A percentile compares a stretch with the other conserved stretches of the same genome.
These are phyloP conservation scores for Avena eriantha DNA, from an alignment of 176 grass and related monocot genomes.

Conservation along the genomic window DNA sequence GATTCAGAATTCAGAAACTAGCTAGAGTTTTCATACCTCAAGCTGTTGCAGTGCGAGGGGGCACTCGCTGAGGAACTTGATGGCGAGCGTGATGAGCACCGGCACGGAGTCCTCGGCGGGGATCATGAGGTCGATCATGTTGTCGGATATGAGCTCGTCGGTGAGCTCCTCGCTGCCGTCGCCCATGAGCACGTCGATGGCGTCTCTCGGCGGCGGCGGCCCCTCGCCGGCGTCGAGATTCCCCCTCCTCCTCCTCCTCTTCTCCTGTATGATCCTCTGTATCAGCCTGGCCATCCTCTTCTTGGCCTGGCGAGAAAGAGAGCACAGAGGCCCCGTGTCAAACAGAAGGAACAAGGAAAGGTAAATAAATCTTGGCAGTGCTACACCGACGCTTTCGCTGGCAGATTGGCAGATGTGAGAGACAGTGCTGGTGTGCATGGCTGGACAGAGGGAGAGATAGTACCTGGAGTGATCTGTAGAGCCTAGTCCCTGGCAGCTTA, in stretches of 20 bases:
- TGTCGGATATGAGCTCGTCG: constrained; percentile 94
- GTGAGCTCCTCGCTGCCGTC: constrained; percentile 65
- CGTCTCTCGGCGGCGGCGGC: constrained; percentile 26
- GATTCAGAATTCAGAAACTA: neutral
- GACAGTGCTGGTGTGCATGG: neutral
- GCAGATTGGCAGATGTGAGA: neutral
- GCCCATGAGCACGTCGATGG: constrained; percentile 80
- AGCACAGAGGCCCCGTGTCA: constrained; percentile 39
- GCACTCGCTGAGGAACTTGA: constrained; percentile 95
- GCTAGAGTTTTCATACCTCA: constrained; percentile 59
- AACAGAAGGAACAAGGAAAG: constrained; percentile 43
- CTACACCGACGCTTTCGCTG: constrained; percentile 21
- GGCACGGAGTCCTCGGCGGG: constrained; percentile 98
- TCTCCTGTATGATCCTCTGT: constrained; percentile 87
- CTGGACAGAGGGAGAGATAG: neutral
- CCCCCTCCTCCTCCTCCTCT: constrained; percentile 45
- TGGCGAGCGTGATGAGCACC: constrained; percentile 86
- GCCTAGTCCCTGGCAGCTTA: constrained; percentile 87
- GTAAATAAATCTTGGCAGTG: constrained; percentile 6
- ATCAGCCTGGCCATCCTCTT: constrained; percentile 82
- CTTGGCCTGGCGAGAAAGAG: constrained; percentile 71
- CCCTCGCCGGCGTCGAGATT: neutral
- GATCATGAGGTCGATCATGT: constrained; percentile 99
- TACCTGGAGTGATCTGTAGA: constrained; percentile 90
- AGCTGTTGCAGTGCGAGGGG: constrained; percentile 79